Evolutionary conservation across 148 eudicot genomes (phyloP).

Genomic region (Heliamphora exappendiculata): DNA sequence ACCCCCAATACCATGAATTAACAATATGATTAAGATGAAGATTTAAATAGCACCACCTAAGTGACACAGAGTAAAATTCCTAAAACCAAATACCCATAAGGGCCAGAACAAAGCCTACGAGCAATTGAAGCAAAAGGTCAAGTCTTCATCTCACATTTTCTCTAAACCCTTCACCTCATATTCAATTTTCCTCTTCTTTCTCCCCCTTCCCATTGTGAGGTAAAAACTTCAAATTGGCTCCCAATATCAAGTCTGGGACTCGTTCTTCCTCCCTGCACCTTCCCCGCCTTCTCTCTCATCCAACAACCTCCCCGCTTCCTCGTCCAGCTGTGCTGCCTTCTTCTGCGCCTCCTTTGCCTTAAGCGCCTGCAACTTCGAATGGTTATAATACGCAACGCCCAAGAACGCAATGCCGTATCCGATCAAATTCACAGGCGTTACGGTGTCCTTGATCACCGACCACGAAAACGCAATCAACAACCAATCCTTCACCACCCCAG

Average conservation of each 20-base stretch:
- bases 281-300: not conserved
- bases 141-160: not conserved
- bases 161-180: not conserved
- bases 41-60: not conserved
- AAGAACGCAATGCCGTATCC: conserved; percentile 10
- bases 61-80: not conserved
- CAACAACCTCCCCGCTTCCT: conserved; percentile 6
- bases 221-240: not conserved
- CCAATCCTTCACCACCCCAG: conserved; percentile 25
- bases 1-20: conserved; percentile 2
- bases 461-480: conserved; percentile 20
- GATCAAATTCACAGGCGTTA: conserved; percentile 8
- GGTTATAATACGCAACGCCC: conserved; percentile 12
- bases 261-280: conserved; percentile 2
- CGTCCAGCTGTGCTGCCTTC: not conserved
- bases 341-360: conserved; percentile 11
- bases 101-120: not conserved
- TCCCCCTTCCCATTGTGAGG: not conserved
- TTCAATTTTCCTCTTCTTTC: not conserved
- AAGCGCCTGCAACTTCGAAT: conserved; percentile 11
- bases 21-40: not conserved
- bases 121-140: not conserved
- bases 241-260: not conserved
- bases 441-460: conserved; percentile 14
- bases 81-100: not conserved